Evolutionary conservation across 2,329 filamentous ascomycete genomes (phyloP).

Genomic region (Fusarium virguliforme): DNA sequence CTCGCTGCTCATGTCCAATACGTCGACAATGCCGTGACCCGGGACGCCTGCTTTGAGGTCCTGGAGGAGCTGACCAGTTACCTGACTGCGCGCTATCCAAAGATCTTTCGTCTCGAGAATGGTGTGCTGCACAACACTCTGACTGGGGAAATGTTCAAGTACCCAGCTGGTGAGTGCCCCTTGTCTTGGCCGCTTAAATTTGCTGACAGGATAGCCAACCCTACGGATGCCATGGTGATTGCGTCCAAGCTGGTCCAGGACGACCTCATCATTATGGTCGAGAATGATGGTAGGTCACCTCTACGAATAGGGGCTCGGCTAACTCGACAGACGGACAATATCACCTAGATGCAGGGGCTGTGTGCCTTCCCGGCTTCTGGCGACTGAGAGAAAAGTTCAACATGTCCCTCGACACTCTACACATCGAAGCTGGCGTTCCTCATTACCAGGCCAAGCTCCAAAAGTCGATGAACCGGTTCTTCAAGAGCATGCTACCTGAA

Average conservation of each 20-base stretch:
- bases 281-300: constrained; percentile 26
- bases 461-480: constrained; percentile 44
- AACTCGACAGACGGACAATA: constrained; percentile 25
- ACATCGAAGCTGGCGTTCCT: constrained; percentile 42
- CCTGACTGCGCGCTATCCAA: constrained; percentile 33
- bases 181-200: accelerated
- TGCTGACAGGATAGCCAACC: constrained; percentile 20
- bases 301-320: not conserved
- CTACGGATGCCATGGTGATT: constrained; percentile 36
- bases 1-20: constrained; percentile 38
- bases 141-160: constrained; percentile 23
- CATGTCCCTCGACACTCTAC: constrained; percentile 42
- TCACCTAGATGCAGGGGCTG: constrained; percentile 42
- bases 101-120: constrained; percentile 25
- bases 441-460: constrained; percentile 39
- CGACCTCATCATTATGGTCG: constrained; percentile 38
- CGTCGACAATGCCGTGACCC: constrained; percentile 30
- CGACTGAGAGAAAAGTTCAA: constrained; percentile 39
- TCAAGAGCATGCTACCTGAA: constrained; percentile 35
- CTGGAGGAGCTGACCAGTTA: constrained; percentile 32
- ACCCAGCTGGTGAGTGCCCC: constrained; percentile 17
- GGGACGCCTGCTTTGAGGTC: constrained; percentile 41
- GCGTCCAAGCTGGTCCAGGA: constrained; percentile 41
- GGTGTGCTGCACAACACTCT: constrained; percentile 19
- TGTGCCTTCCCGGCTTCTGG: constrained; percentile 43